phyloP scores from a whole-genome alignment of 345 rosid genomes.

The thale cress (Arabidopsis thaliana) region TAIR10.1 NC_003074.8:20287501-20288000 shows the following conservation, averaged over 20 bases:
- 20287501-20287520: not conserved
- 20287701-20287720: not conserved
- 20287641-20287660: slow-evolving; percentile 90
- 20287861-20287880: slow-evolving; percentile 75
- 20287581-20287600: slow-evolving; percentile 94
- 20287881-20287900: slow-evolving; percentile 84
- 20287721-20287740: not conserved
- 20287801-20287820: slow-evolving; percentile 66
- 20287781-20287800: slow-evolving; percentile 82
- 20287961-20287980: not conserved
- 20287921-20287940: slow-evolving; percentile 97
- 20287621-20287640: slow-evolving; percentile 77
- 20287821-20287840: slow-evolving; percentile 94
- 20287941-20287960: slow-evolving; percentile 90
- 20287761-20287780: not conserved
- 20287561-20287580: slow-evolving; percentile 94
- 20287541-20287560: slow-evolving; percentile 55
- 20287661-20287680: slow-evolving; percentile 37
- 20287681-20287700: not conserved
- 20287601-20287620: slow-evolving; percentile 85
- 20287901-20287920: slow-evolving; percentile 78
- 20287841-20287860: slow-evolving; percentile 81
- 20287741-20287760: not conserved
- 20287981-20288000: not conserved
- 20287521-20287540: not conserved